Conservation (phyloP, 1,284 basidiomycete genomes). For the Caloboletus firmus region DNA sequence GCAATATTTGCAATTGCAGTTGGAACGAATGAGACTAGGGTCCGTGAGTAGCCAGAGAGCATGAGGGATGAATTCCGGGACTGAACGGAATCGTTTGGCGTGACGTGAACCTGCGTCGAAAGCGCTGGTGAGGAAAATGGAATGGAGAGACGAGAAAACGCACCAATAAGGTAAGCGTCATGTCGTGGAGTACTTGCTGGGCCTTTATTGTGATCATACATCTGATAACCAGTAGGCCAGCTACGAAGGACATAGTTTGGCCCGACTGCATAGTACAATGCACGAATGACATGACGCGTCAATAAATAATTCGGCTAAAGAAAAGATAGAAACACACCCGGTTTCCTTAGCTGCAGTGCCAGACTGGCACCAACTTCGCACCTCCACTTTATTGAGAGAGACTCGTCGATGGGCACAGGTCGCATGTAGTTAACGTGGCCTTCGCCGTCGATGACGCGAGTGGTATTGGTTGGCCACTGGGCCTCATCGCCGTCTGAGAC, state of each 20-base stretch:
- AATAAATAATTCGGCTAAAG: background rate
- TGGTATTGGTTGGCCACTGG: conserved; percentile 59
- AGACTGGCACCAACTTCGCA: conserved; percentile 53
- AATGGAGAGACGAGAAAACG: conserved; percentile 19
- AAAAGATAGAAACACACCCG: conserved; percentile 40
- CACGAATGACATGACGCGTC: background rate
- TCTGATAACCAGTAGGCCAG: conserved; percentile 68
- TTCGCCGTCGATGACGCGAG: conserved; percentile 49
- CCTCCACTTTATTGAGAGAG: conserved; percentile 60
- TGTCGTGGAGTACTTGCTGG: conserved; percentile 53
- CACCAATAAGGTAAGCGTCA: conserved; percentile 76
- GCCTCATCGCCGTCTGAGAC: conserved; percentile 56
- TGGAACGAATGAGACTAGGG: conserved; percentile 42
- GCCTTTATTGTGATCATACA: conserved; percentile 76
- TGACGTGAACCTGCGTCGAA: conserved; percentile 42
- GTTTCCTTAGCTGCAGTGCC: conserved; percentile 50
- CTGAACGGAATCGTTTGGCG: conserved; percentile 64
- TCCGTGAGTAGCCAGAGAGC: conserved; percentile 74
- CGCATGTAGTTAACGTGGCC: conserved; percentile 72
- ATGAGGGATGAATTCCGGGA: conserved; percentile 79
- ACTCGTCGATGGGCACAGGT: conserved; percentile 49
- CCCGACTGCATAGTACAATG: conserved; percentile 40
- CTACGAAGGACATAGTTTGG: conserved; percentile 57
- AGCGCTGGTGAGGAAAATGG: background rate
- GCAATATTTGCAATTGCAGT: conserved; percentile 81